Conservation (phyloP, 768 basidiomycete species). For the Phaeotremella fagi region DNA sequence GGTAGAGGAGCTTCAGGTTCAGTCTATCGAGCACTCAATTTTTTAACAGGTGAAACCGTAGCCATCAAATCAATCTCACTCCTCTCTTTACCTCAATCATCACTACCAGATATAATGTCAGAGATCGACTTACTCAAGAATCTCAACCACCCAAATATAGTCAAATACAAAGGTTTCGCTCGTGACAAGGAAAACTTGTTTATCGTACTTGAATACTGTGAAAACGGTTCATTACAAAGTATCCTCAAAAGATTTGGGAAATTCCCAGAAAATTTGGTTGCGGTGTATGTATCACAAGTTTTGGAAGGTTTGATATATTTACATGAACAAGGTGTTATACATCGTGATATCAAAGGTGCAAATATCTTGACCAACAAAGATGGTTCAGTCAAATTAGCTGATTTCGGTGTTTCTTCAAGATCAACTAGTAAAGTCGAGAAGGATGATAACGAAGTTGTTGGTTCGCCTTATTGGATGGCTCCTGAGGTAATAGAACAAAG, state of each 20-base stretch:
- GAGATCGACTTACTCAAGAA: conserved; percentile 98
- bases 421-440: conserved; percentile 44
- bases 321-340: conserved; percentile 98
- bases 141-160: conserved; percentile 91
- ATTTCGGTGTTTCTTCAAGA: conserved; percentile 90
- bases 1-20: conserved; percentile 97
- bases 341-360: conserved; percentile 97
- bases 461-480: conserved; percentile 99
- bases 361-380: conserved; percentile 99
- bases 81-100: conserved; percentile 85
- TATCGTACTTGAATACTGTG: conserved; percentile 95
- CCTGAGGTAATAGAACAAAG: conserved; percentile 98
- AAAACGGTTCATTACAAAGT: conserved; percentile 93
- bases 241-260: conserved; percentile 97
- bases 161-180: conserved; percentile 98
- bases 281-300: conserved; percentile 93
- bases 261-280: conserved; percentile 94
- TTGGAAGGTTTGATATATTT: conserved; percentile 93
- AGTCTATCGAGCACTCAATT: conserved; percentile 86
- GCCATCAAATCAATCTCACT: conserved; percentile 97
- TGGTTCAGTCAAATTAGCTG: conserved; percentile 96
- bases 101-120: conserved; percentile 91
- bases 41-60: conserved; percentile 96
- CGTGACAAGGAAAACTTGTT: conserved; percentile 90
- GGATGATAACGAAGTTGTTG: conserved; percentile 82